A percentile compares a stretch with the other conserved stretches of the same genome.
These are phyloP conservation scores for Leccinum longicurvipes DNA, from an alignment of 768 basidiomycete species.

Conservation along the genomic window DNA sequence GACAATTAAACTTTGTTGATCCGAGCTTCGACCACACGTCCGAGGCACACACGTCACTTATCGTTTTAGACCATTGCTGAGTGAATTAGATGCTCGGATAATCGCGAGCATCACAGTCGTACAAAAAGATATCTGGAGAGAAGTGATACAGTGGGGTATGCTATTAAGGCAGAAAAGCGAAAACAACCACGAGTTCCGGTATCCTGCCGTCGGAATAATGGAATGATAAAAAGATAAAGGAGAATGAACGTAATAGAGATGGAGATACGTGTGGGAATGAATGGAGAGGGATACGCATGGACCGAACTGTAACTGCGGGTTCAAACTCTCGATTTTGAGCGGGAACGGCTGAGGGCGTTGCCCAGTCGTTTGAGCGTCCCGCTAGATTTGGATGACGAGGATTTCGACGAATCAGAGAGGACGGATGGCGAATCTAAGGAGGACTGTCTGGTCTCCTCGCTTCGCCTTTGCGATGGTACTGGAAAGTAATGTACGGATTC, in stretches of 20 bases:
- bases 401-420: constrained; percentile 21
- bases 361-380: constrained; percentile 21
- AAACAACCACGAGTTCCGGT: neutral
- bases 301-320: neutral
- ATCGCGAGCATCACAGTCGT: constrained; percentile 5
- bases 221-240: constrained; percentile 13
- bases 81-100: neutral
- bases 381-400: constrained; percentile 18
- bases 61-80: neutral
- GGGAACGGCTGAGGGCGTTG: constrained; percentile 18
- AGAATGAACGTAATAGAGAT: constrained; percentile 7
- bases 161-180: neutral
- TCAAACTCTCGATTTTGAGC: constrained; percentile 22
- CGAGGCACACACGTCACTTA: neutral
- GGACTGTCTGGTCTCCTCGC: constrained; percentile 24
- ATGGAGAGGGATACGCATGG: neutral
- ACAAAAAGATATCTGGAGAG: neutral
- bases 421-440: constrained; percentile 32
- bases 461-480: constrained; percentile 31
- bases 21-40: neutral
- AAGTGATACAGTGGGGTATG: constrained; percentile 16
- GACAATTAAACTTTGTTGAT: constrained; percentile 16
- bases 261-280: constrained; percentile 6
- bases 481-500: constrained; percentile 35
- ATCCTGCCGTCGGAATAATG: constrained; percentile 15